These are phyloP conservation scores for Neurospora sp. DNA, from an alignment of 495 filamentous ascomycete genomes.

Conservation along the genomic window DNA sequence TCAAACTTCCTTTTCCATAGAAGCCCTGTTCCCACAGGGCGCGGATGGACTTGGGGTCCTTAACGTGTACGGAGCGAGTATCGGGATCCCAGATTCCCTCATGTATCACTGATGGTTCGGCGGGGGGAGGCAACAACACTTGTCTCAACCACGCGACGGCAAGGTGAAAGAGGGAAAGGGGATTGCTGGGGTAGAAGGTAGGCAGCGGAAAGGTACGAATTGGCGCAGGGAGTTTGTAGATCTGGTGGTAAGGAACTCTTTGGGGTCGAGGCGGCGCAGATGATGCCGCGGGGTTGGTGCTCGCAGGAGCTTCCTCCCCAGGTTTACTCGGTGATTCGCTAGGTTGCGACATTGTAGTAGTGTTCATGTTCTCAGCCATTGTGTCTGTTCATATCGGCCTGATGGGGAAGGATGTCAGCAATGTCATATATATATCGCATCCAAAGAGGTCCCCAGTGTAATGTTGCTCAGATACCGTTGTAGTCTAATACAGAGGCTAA, in stretches of 20 bases:
- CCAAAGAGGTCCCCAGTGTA: background rate
- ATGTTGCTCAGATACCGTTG: constrained; percentile 91
- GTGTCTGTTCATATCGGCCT: constrained; percentile 28
- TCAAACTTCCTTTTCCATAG: constrained; percentile 87
- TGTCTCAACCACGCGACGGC: constrained; percentile 66
- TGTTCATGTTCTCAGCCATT: constrained; percentile 31
- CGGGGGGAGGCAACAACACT: constrained; percentile 51
- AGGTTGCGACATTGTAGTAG: background rate
- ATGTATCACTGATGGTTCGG: constrained; percentile 58
- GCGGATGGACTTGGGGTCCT: constrained; percentile 59
- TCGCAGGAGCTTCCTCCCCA: background rate
- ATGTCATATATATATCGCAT: background rate
- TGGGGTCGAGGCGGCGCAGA: constrained; percentile 8
- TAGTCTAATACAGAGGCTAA: constrained; percentile 75
- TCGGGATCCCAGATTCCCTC: constrained; percentile 65
- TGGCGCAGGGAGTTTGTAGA: constrained; percentile 74
- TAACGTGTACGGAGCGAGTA: constrained; percentile 78
- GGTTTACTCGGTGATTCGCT: background rate
- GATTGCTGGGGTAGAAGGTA: constrained; percentile 82
- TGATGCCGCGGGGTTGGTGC: constrained; percentile 7
- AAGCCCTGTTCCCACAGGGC: constrained; percentile 93
- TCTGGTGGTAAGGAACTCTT: constrained; percentile 44
- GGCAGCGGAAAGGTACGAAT: constrained; percentile 74
- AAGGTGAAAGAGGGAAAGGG: constrained; percentile 73
- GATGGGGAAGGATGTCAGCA: background rate